phyloP scores from a whole-genome alignment of 2,329 filamentous ascomycete species.

The Sordariomycetes sp. region DNA sequence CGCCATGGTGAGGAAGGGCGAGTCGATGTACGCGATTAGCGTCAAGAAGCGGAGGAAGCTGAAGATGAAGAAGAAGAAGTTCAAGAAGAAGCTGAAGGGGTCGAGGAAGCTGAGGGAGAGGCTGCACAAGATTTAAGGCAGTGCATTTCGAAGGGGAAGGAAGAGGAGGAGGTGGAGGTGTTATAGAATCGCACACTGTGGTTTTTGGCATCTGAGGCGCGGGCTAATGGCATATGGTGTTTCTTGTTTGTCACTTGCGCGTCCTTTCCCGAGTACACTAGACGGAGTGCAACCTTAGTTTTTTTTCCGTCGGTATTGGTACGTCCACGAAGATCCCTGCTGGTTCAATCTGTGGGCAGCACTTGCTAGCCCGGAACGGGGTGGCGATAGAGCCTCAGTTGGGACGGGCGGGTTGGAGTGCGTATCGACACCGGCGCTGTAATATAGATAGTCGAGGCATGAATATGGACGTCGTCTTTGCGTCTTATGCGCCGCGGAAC shows the following conservation, averaged over 20 bases:
- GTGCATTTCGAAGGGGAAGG: constrained; percentile 8
- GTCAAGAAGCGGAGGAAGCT: constrained; percentile 87
- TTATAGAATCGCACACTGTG: background rate
- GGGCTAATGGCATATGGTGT: background rate
- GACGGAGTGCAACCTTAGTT: background rate
- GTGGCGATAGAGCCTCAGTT: background rate
- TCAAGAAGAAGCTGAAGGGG: constrained; percentile 96
- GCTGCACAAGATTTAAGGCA: constrained; percentile 52
- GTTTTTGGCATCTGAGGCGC: constrained; percentile 12
- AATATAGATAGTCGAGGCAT: constrained; percentile 5
- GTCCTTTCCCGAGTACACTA: background rate
- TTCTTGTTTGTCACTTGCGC: background rate
- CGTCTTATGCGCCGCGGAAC: background rate
- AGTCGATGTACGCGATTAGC: constrained; percentile 69
- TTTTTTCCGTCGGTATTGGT: background rate
- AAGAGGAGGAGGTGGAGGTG: background rate
- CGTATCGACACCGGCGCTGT: background rate
- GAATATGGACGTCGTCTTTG: background rate
- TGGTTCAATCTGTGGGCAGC: too few relatives aligned
- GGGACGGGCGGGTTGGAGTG: background rate
- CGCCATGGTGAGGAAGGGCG: constrained; percentile 29
- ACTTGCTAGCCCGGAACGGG: background rate
- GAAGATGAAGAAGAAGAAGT: constrained; percentile 99
- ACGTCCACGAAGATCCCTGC: background rate
- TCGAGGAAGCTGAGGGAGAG: constrained; percentile 83